Conservation (phyloP, 2,329 filamentous ascomycete genomes). For the Claviceps sp. region DNA sequence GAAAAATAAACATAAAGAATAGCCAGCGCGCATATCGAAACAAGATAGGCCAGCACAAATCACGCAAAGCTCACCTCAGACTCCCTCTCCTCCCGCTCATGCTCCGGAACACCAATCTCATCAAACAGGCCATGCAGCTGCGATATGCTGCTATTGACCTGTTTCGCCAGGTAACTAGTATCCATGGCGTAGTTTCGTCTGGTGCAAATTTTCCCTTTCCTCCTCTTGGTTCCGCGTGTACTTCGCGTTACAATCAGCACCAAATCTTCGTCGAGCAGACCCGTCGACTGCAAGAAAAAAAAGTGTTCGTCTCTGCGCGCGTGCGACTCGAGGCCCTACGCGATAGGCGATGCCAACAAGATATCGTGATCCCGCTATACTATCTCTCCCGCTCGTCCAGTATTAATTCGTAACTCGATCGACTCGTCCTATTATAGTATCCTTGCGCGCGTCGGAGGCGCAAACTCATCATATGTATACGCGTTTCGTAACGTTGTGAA, state of each 20-base stretch:
- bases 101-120: conserved; percentile 86
- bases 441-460: not conserved
- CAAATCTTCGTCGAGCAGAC: too few species aligned
- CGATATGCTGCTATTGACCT: conserved; percentile 86
- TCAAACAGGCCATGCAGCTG: conserved; percentile 93
- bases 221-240: not conserved
- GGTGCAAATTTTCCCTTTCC: not conserved
- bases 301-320: too few species aligned
- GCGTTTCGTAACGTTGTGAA: not conserved
- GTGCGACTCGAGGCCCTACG: too few species aligned
- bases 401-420: too few species aligned
- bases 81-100: conserved; percentile 84
- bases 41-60: not conserved
- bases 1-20: too few species aligned
- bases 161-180: conserved; percentile 82
- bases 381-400: too few species aligned
- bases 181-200: conserved; percentile 47
- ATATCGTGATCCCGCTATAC: too few species aligned
- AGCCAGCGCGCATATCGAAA: too few species aligned
- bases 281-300: too few species aligned
- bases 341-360: too few species aligned
- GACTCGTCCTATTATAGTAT: not conserved
- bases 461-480: not conserved
- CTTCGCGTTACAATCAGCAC: not conserved
- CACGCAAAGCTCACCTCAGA: conserved; percentile 49